Evolutionary conservation across 768 basidiomycete genomes (phyloP).

Genomic region (Pleurotus cornucopiae): DNA sequence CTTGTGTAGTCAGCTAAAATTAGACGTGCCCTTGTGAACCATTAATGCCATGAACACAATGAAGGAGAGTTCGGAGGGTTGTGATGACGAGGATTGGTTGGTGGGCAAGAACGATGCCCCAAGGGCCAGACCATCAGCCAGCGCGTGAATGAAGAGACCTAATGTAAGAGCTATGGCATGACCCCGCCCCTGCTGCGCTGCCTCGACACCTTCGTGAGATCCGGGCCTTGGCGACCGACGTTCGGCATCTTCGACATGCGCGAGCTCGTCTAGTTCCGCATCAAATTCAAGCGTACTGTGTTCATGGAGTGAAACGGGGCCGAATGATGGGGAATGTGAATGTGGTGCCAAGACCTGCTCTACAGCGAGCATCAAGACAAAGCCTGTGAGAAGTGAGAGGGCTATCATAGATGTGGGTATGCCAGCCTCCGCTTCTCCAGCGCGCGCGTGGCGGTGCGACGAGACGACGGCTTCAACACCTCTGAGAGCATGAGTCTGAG

Average conservation of each 20-base stretch:
- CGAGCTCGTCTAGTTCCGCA: constrained; percentile 57
- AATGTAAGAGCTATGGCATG: constrained; percentile 70
- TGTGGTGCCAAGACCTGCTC: constrained; percentile 60
- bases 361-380: constrained; percentile 59
- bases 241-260: constrained; percentile 32
- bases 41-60: constrained; percentile 89
- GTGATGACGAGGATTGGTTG: constrained; percentile 13
- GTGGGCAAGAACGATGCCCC: constrained; percentile 65
- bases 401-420: constrained; percentile 55
- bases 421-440: constrained; percentile 18
- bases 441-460: constrained; percentile 15
- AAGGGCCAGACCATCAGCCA: constrained; percentile 90
- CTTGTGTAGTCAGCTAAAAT: not conserved
- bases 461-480: constrained; percentile 63
- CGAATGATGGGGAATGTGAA: constrained; percentile 33
- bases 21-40: constrained; percentile 77
- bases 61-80: constrained; percentile 54
- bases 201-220: constrained; percentile 12
- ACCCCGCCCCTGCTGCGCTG: constrained; percentile 13
- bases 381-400: constrained; percentile 60
- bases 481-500: constrained; percentile 31
- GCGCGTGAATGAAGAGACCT: constrained; percentile 82
- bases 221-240: constrained; percentile 11
- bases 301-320: constrained; percentile 20
- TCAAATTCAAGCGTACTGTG: constrained; percentile 40